Percentiles rank a stretch among this genome's conserved stretches.
Evolutionary conservation across 371 early-diverging fungal genomes (phyloP).

Genomic region (Syncephalastrum sp.): DNA sequence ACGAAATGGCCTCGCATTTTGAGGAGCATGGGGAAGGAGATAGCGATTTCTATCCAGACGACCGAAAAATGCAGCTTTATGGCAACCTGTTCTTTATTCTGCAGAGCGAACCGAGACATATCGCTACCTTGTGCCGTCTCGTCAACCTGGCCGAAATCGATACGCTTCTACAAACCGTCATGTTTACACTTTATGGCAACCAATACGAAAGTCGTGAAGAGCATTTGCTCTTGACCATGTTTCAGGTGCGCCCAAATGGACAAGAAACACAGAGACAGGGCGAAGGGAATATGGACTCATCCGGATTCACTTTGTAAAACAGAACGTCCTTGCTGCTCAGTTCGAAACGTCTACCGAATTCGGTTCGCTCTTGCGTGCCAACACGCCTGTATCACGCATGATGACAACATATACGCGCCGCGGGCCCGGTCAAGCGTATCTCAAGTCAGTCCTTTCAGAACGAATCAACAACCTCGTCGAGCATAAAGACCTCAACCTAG

Average conservation of each 20-base stretch:
- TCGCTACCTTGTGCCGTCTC: conserved; percentile 81
- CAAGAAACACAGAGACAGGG: not conserved
- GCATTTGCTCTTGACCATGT: conserved; percentile 92
- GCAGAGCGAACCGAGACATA: conserved; percentile 90
- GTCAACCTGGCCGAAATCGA: conserved; percentile 91
- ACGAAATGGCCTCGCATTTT: conserved; percentile 72
- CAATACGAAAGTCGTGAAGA: conserved; percentile 96
- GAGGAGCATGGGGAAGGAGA: conserved; percentile 74
- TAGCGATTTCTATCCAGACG: conserved; percentile 75
- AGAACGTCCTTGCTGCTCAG: conserved; percentile 88
- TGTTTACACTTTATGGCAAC: conserved; percentile 96
- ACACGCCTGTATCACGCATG: conserved; percentile 96
- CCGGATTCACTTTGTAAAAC: not conserved
- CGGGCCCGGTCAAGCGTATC: conserved; percentile 93
- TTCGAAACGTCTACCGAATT: conserved; percentile 91
- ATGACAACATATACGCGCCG: conserved; percentile 96
- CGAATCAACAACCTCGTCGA: conserved; percentile 80
- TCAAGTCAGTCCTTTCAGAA: conserved; percentile 84
- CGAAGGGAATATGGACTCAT: too few relatives aligned
- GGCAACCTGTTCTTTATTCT: conserved; percentile 94
- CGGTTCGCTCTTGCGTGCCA: conserved; percentile 85
- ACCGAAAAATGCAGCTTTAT: conserved; percentile 82
- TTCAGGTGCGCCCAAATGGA: conserved; percentile 63
- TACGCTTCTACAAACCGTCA: conserved; percentile 89
- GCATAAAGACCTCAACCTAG: conserved; percentile 76